These are phyloP conservation scores for Taphrina pruni DNA, from an alignment of 1,139 yeast genomes.

Conservation along the genomic window DNA sequence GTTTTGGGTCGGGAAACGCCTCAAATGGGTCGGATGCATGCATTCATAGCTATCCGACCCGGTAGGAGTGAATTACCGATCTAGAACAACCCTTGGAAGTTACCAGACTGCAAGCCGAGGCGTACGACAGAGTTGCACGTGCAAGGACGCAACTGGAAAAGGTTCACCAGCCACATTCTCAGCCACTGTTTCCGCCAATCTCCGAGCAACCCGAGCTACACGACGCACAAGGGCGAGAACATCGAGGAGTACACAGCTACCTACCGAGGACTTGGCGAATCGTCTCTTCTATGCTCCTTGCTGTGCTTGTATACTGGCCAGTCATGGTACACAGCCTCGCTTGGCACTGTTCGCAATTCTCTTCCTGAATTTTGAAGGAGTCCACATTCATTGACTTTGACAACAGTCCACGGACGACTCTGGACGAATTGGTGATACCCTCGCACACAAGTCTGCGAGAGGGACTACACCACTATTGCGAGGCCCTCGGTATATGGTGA, in stretches of 20 bases:
- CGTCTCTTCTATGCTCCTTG: no score
- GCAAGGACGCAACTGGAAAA: background rate
- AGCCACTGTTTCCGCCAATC: background rate
- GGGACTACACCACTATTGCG: background rate
- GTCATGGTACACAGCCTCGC: background rate
- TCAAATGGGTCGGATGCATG: no score
- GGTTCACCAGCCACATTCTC: constrained; percentile 7
- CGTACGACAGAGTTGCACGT: background rate
- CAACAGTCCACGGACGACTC: background rate
- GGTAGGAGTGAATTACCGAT: no score
- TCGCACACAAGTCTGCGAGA: background rate
- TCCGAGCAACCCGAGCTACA: background rate
- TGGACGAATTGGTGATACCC: background rate
- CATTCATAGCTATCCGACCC: no score
- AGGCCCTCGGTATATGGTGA: background rate
- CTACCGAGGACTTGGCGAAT: background rate
- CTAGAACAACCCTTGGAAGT: background rate
- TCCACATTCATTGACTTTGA: background rate
- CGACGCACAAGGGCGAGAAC: background rate
- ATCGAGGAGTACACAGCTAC: background rate
- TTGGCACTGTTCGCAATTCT: background rate
- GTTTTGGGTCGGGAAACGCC: no score
- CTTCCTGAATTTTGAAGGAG: no score
- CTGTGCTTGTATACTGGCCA: background rate
- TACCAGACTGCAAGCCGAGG: background rate